phyloP scores from a whole-genome alignment of 192 early-diverging fungal genomes.

The Physocladia obscura region DNA sequence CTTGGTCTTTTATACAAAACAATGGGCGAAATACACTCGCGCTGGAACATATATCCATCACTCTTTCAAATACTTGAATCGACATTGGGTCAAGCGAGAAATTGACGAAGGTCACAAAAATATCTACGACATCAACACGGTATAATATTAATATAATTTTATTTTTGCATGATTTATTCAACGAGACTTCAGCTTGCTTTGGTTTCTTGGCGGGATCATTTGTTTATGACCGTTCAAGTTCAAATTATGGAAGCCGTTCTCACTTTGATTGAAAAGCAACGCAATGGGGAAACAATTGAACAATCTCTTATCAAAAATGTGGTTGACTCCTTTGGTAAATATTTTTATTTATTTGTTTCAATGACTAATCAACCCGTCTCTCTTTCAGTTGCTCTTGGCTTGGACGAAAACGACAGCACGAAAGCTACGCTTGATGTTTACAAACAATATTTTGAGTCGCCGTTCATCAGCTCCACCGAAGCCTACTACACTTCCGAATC shows the following conservation, averaged over 20 bases:
- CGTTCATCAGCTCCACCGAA: slow-evolving; percentile 78
- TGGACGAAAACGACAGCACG: slow-evolving; percentile 76
- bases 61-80: slow-evolving; percentile 91
- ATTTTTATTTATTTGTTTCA: background rate
- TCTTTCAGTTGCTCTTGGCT: slow-evolving; percentile 69
- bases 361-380: no score
- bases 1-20: slow-evolving; percentile 80
- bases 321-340: slow-evolving; percentile 85
- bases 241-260: slow-evolving; percentile 77
- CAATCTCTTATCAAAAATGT: slow-evolving; percentile 81
- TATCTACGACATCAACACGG: slow-evolving; percentile 90
- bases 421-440: slow-evolving; percentile 86
- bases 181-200: slow-evolving; percentile 61
- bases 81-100: slow-evolving; percentile 96
- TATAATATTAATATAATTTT: slow-evolving; percentile 47
- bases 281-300: slow-evolving; percentile 89
- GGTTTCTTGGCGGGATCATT: slow-evolving; percentile 82
- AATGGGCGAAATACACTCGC: slow-evolving; percentile 89
- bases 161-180: background rate
- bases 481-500: slow-evolving; percentile 87
- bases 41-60: slow-evolving; percentile 83
- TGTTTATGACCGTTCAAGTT: slow-evolving; percentile 66
- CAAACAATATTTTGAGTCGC: slow-evolving; percentile 79
- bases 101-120: slow-evolving; percentile 88
- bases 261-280: slow-evolving; percentile 74